Percentiles rank a stretch among this genome's conserved stretches.
Evolutionary conservation across 805 yeast genomes (phyloP).

Genomic region (Kazachstania taianensis): DNA sequence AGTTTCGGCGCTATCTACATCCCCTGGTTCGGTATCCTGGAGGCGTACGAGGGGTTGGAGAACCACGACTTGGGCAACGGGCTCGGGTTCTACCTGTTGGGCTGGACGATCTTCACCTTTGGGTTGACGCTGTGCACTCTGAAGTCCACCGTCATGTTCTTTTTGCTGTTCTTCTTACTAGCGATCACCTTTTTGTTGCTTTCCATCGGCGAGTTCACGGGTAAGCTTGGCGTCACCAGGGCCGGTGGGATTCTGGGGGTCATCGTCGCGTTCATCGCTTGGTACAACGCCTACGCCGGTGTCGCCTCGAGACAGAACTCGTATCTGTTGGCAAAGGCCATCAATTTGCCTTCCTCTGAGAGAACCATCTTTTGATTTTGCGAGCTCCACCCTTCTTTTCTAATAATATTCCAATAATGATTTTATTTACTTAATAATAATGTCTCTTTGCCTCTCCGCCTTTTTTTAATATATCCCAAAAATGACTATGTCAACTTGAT

Average conservation of each 20-base stretch:
- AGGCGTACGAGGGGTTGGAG: conserved; percentile 37
- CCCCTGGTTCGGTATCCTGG: conserved; percentile 48
- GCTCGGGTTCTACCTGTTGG: conserved; percentile 48
- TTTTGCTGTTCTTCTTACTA: conserved; percentile 43
- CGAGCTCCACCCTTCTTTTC: too few species aligned
- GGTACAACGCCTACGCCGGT: conserved; percentile 69
- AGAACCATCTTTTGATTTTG: conserved; percentile 6
- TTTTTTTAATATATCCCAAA: too few species aligned
- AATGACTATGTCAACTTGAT: too few species aligned
- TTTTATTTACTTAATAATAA: too few species aligned
- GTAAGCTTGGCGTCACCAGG: conserved; percentile 31
- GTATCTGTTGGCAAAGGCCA: conserved; percentile 25
- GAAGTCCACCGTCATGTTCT: conserved; percentile 58
- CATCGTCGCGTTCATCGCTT: conserved; percentile 49
- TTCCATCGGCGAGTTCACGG: conserved; percentile 41
- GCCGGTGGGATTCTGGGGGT: conserved; percentile 64
- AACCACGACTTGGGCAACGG: conserved; percentile 35
- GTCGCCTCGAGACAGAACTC: conserved; percentile 55
- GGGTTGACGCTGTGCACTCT: conserved; percentile 44
- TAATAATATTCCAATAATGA: too few species aligned
- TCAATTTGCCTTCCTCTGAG: conserved; percentile 27
- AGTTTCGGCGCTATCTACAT: conserved; percentile 50
- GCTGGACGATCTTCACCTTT: conserved; percentile 56
- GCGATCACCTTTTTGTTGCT: conserved; percentile 47
- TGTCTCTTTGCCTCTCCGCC: too few species aligned